Percentiles rank a stretch among this genome's conserved stretches.
phyloP scores from a whole-genome alignment of 73 alveolate genomes.

The Paramecium pentaurelia region DNA sequence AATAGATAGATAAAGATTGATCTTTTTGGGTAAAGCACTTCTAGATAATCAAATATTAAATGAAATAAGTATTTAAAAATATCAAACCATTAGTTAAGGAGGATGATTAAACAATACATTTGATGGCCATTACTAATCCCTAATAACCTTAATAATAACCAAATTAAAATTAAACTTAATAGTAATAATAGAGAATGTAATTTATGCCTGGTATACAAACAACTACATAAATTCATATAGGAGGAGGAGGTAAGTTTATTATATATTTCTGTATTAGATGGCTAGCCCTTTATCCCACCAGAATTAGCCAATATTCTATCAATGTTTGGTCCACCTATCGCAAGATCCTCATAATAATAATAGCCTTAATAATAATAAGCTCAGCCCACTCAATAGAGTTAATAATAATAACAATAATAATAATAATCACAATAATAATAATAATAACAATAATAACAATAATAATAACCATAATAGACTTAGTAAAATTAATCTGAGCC shows the following conservation, averaged over 20 bases:
- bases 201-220: background rate
- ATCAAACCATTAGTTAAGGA: background rate
- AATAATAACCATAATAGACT: background rate
- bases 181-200: background rate
- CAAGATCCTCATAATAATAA: background rate
- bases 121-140: slow-evolving; percentile 29
- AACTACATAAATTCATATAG: background rate
- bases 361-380: background rate
- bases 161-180: background rate
- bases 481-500: background rate
- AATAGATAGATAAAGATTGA: slow-evolving; percentile 30
- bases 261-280: background rate
- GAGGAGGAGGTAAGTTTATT: background rate
- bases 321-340: background rate
- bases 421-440: background rate
- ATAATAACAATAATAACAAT: background rate
- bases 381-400: background rate
- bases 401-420: background rate
- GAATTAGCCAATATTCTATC: background rate
- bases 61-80: background rate
- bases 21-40: slow-evolving; percentile 19
- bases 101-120: slow-evolving; percentile 15
- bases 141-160: background rate
- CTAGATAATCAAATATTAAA: background rate
- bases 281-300: background rate